Base-by-base conservation (phyloP, 345 rosid genomes). In the Corymbia maculata region DNA sequence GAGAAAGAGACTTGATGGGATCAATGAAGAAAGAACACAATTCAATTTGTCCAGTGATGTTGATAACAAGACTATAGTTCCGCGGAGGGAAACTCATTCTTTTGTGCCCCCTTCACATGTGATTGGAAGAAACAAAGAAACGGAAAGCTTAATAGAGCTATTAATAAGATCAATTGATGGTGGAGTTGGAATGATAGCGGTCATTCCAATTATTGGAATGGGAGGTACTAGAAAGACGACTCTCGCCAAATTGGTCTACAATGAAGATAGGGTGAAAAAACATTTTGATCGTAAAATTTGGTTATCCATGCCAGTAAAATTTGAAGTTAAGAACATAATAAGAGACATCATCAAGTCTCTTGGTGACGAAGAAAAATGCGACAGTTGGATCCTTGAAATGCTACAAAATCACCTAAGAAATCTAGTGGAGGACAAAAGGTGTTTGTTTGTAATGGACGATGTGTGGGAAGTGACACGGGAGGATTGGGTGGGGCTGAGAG, bases 151-250 rank as follows among this genome's bases (percentile, higher is more conserved):
- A 7, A 52, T 87, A 24, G 64, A 87, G 15, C 17, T 47, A 6
- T 21, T 91, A 52, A 85, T 57, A 19, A 8, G 21, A 13, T 15
- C 87, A 6, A 1, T 7, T 57, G 79, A 88, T 26, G 68, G 17
- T 12, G 85, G 8, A 17, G 51, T 28, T 21, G 26, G 36, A 26
- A 59, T 61, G 6, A 13, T 90, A 22, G 30, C 57, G 1, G 50
- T 91, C 8, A n/a, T 91, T 88, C 89, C 92, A 0, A 80, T 91
- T 9, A 42, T 89, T 26, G 92, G 92, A 55, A 86, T 87, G 6
- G 90, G 90, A 26, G 93, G 91, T 9, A 49, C 75, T 4, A 90
- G 91, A 14, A 91, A 89, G 88, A 89, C 90, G 3, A 85, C 90
- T 10, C 89, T 91, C 8, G 88, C 88, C 4, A 88, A 90, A 86